These are phyloP conservation scores for Cucumis melo DNA, from an alignment of 306 rosid genomes.

Conservation along the genomic window DNA sequence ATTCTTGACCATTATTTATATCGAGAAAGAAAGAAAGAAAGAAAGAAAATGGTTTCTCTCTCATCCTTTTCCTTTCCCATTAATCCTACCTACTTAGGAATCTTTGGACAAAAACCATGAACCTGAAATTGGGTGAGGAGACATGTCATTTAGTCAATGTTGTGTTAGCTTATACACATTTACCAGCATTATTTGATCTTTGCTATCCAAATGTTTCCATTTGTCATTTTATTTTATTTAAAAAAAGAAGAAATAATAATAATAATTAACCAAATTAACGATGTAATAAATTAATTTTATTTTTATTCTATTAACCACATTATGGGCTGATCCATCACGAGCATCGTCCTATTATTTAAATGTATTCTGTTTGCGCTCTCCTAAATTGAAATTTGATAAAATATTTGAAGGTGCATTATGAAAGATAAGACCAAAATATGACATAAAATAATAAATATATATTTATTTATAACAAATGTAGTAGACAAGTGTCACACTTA, in stretches of 20 bases:
- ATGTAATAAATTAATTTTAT: neutral
- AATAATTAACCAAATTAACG: neutral
- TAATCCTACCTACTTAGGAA: neutral
- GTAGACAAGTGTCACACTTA: neutral
- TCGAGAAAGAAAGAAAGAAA: neutral
- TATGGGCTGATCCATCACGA: neutral
- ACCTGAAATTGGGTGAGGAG: slow-evolving; percentile 2
- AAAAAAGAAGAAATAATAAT: neutral
- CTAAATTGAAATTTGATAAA: neutral
- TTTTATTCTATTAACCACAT: neutral
- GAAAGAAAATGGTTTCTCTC: neutral
- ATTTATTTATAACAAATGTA: neutral
- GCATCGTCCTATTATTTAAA: neutral
- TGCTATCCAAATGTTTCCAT: neutral
- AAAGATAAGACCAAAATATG: neutral
- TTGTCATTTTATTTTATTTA: neutral
- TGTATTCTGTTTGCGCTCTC: neutral
- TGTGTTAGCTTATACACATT: neutral
- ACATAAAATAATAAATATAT: neutral
- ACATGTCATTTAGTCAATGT: neutral
- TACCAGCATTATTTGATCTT: neutral
- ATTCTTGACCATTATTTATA: neutral
- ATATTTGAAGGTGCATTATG: neutral
- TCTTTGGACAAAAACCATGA: neutral
- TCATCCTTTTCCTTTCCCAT: neutral